Evolutionary conservation across 2,329 filamentous ascomycete genomes (phyloP).

Genomic region (Sporothrix schenckii): DNA sequence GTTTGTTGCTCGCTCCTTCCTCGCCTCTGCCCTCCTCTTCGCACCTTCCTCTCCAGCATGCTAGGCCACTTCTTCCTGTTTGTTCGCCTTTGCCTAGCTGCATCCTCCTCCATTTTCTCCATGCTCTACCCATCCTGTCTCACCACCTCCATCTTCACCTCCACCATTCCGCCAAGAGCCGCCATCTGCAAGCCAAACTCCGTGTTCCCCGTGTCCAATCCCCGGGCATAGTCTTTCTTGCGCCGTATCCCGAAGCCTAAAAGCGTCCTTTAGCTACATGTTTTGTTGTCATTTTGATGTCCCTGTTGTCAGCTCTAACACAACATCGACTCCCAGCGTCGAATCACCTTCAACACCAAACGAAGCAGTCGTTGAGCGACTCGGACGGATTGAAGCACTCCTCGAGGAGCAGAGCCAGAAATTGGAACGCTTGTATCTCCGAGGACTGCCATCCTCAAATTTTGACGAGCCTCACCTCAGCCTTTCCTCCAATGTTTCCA

Average conservation of each 20-base stretch:
- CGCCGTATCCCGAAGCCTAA: no score
- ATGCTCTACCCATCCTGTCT: conserved; percentile 3
- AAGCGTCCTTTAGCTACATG: not conserved
- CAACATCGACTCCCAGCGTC: conserved; percentile 21
- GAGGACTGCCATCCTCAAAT: not conserved
- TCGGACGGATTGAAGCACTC: conserved; percentile 46
- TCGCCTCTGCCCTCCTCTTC: not conserved
- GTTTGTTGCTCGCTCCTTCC: not conserved
- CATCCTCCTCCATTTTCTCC: not conserved
- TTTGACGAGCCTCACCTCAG: conserved; percentile 9
- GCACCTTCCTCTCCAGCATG: not conserved
- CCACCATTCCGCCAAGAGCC: not conserved
- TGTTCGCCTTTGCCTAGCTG: not conserved
- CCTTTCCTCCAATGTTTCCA: conserved; percentile 12
- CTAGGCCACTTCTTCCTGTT: not conserved
- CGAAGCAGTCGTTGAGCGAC: conserved; percentile 44
- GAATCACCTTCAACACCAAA: conserved; percentile 33
- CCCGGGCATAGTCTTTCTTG: no score
- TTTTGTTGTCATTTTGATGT: not conserved
- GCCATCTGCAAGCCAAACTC: not conserved
- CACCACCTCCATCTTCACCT: conserved; percentile 2
- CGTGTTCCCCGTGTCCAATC: not conserved
- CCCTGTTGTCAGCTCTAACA: not conserved
- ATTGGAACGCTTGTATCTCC: conserved; percentile 2
- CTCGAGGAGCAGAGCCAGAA: conserved; percentile 36